Base-by-base conservation (phyloP, 1,284 basidiomycete species). In the Marasmius sp. region DNA sequence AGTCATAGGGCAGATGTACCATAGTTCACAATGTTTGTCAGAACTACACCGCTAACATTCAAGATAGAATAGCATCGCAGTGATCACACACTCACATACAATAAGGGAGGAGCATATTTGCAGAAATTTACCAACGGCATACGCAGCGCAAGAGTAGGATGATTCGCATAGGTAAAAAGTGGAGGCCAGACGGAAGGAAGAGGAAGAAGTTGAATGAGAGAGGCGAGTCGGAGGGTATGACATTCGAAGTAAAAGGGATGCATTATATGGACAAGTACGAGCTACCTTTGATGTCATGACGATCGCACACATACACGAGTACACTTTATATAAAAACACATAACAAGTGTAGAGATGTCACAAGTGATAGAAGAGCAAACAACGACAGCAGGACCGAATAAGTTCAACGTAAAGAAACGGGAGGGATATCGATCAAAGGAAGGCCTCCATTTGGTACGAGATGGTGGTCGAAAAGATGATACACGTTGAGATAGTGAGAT, bases 291-390 rank as follows among this genome's bases (percentile, higher is more conserved):
- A 33, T 33, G 52, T 55, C 18, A 51, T 47, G 45, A 54, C 53
- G 56, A 59, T 61, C 59, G 57, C 59, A 58, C 59, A 64, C 47
- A 59, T 59, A 64, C 56, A 64, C 56, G 56, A 61, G 60, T 57
- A 61, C 57, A 41, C 51, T n/a, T 27, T 33, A 60, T 14, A 47
- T 58, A 20, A 38, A 39, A 37, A 36, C 33, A 37, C 33, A 54
- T n/a, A 39, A 39, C 34, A 37, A 34, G 33, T 27, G 34, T 36
- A 47, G 10, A 54, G 51, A 36, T 37, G 18, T n/a, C 58, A 62
- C 39, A 56, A 27, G 53, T 39, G 53, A 38, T 20, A 62, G n/a
- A 54, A 57, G 18, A 58, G 47, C 27, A 49, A 52, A 54, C 50
- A 37, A 57, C 43, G 50, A 38, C 34, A 57, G 52, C 58, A 54